Conservation (phyloP, 2,329 filamentous ascomycete genomes). For the Fonsecaea nubica region DNA sequence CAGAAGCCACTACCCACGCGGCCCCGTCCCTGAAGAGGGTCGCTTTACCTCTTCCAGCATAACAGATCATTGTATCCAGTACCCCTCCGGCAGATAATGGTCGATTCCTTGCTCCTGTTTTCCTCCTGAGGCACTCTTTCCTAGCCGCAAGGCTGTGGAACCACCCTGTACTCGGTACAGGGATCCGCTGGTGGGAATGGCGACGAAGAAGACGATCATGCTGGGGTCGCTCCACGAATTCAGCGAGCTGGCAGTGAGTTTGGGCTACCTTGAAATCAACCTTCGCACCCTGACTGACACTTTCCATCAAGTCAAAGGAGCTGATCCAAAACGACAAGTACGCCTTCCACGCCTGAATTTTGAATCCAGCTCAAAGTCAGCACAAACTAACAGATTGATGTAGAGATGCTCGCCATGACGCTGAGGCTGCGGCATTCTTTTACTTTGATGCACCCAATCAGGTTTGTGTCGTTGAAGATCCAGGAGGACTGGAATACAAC, state of each 20-base stretch:
- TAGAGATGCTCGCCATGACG: conserved; percentile 31
- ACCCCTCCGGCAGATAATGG: neutral
- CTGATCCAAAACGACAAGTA: conserved; percentile 31
- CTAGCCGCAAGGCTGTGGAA: conserved; percentile 10
- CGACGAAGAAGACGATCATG: conserved; percentile 30
- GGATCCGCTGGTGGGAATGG: conserved; percentile 13
- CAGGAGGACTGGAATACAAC: conserved; percentile 1
- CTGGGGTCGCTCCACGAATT: conserved; percentile 31
- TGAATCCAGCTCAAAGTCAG: neutral
- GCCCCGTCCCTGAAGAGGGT: neutral
- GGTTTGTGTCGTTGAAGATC: conserved; percentile 14
- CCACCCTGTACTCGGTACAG: neutral
- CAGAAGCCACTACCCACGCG: neutral
- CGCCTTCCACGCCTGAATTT: neutral
- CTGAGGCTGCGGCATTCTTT: conserved; percentile 30
- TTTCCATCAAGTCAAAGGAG: conserved; percentile 22
- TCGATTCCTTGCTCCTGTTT: neutral
- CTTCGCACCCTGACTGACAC: neutral
- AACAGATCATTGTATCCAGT: neutral
- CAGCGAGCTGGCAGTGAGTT: conserved; percentile 29
- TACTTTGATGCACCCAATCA: conserved; percentile 28
- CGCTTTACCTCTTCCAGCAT: neutral
- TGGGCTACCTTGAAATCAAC: neutral
- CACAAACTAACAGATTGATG: neutral
- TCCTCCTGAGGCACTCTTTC: neutral